Conservation (phyloP, 2,329 filamentous ascomycete genomes). For the Blastomyces percursus region DNA sequence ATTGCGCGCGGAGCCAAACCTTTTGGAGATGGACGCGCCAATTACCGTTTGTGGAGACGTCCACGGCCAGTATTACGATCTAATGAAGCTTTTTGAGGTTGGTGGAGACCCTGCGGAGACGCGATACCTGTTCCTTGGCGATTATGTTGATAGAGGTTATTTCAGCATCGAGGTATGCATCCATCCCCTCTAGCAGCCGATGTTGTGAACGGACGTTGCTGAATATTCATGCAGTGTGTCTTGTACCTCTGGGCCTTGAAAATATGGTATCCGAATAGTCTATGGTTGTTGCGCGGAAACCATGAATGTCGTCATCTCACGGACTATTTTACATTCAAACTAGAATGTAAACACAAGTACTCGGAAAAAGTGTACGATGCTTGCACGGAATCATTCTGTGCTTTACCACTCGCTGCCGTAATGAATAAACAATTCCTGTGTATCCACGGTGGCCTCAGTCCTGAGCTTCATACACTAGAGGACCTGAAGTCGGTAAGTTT, state of each 20-base stretch:
- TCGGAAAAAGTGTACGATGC: conserved; percentile 92
- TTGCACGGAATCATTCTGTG: conserved; percentile 97
- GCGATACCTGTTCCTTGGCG: conserved; percentile 89
- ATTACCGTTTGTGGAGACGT: conserved; percentile 98
- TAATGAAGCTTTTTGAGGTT: conserved; percentile 99
- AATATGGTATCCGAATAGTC: conserved; percentile 96
- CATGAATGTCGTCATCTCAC: conserved; percentile 98
- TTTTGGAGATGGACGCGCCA: conserved; percentile 97
- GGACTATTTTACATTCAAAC: conserved; percentile 99
- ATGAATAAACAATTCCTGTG: conserved; percentile 99
- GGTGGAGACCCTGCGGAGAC: conserved; percentile 95
- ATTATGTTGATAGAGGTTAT: conserved; percentile 97
- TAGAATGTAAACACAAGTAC: conserved; percentile 99
- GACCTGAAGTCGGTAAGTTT: conserved; percentile 71
- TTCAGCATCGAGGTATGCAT: conserved; percentile 78
- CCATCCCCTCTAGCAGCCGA: neutral
- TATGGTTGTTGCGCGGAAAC: conserved; percentile 95
- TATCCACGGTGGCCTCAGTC: conserved; percentile 92
- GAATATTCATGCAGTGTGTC: conserved; percentile 54
- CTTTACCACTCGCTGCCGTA: conserved; percentile 80
- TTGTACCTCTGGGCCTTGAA: conserved; percentile 96
- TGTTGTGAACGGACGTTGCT: conserved; percentile 15
- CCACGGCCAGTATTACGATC: conserved; percentile 96
- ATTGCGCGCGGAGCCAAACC: conserved; percentile 79
- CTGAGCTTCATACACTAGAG: conserved; percentile 89